These are phyloP conservation scores for Pharus latifolius DNA, from an alignment of 176 grass and related monocot genomes.

Conservation along the genomic window DNA sequence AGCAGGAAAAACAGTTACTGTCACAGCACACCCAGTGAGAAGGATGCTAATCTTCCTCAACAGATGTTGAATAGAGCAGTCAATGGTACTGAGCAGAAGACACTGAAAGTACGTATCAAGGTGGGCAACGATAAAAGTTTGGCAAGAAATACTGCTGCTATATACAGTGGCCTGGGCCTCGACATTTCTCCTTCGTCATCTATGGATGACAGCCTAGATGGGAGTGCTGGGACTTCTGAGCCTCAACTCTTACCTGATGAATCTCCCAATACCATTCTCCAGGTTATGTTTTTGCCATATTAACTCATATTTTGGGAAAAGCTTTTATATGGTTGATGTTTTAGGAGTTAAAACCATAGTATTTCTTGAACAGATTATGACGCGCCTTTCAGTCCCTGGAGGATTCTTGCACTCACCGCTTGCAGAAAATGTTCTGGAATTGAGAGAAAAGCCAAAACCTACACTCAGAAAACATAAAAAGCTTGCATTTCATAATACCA, in stretches of 20 bases:
- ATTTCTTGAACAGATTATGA: conserved; percentile 52
- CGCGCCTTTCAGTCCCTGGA: conserved; percentile 44
- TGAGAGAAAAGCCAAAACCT: conserved; percentile 26
- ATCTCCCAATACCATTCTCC: conserved; percentile 42
- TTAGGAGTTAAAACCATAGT: conserved; percentile 10
- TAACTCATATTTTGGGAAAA: background rate
- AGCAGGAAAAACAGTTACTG: conserved; percentile 19
- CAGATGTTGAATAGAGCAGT: conserved; percentile 26
- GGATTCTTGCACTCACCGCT: conserved; percentile 48
- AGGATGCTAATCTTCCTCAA: conserved; percentile 16
- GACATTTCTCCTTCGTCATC: conserved; percentile 72
- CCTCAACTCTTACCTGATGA: conserved; percentile 18
- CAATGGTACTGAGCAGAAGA: conserved; percentile 33
- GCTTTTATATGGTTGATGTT: background rate
- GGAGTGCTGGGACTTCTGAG: conserved; percentile 5
- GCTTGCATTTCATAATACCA: background rate
- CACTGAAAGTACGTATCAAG: conserved; percentile 52
- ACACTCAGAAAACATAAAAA: conserved; percentile 16
- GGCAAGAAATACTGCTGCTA: conserved; percentile 53
- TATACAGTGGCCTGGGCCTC: conserved; percentile 60
- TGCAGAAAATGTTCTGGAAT: conserved; percentile 23
- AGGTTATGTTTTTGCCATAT: conserved; percentile 30
- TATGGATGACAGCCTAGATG: conserved; percentile 34
- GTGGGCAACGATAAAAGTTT: conserved; percentile 33
- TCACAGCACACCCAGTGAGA: conserved; percentile 14